Evolutionary conservation across 306 rosid species (phyloP).

Genomic region (Citrullus amarus): DNA sequence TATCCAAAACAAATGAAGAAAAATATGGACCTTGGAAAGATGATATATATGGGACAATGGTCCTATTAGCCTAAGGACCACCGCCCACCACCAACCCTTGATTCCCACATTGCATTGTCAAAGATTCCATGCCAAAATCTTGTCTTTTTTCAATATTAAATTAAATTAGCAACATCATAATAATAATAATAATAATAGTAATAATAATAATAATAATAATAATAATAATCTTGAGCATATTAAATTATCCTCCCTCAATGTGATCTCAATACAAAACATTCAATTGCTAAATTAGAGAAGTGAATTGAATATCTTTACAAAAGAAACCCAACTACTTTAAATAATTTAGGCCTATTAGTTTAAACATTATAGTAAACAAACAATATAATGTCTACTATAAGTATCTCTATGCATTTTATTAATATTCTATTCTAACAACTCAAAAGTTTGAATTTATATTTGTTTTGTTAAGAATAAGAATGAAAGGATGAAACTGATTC

Average conservation of each 20-base stretch:
- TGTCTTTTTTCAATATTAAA: not conserved
- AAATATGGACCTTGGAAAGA: not conserved
- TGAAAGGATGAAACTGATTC: not conserved
- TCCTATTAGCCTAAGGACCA: not conserved
- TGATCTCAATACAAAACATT: no score
- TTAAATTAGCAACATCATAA: no score
- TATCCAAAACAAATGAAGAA: not conserved
- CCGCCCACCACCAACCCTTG: not conserved
- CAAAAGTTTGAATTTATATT: not conserved
- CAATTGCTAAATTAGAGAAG: no score
- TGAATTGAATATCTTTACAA: no score
- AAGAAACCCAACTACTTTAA: no score
- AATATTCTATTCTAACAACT: not conserved
- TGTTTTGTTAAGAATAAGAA: not conserved
- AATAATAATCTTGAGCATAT: not conserved
- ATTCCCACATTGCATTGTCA: conserved; percentile 4
- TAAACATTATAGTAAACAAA: no score
- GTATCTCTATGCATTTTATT: not conserved
- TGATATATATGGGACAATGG: not conserved
- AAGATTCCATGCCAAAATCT: not conserved
- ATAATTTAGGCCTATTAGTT: no score
- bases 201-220: no score
- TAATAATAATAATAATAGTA: no score
- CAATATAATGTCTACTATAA: not conserved
- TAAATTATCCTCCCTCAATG: no score